Evolutionary conservation across 2,329 filamentous ascomycete genomes (phyloP), one percentile per base, ranked within the genome.

Genomic region (Diplodia mutila): DNA sequence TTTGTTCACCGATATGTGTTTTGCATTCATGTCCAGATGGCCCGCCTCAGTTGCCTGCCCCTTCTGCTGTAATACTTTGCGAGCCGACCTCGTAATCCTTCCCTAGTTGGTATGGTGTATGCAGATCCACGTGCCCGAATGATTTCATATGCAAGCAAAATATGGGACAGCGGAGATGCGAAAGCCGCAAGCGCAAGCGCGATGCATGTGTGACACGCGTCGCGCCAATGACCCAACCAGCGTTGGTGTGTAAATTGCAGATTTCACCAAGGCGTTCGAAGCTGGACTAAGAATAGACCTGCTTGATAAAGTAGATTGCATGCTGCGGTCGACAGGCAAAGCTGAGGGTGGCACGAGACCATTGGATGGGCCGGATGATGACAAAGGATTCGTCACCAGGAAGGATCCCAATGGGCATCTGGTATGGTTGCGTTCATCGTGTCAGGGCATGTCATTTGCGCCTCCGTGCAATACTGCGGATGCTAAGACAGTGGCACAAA

Each of bases 361-460:
- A 59, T 59, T 59, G 55, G 55, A 42, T 23, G 37, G 11, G 14
- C 23, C 1, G 4, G 23, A 8, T n/a, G 57, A 61, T 61, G 57
- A 61, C 57, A 32, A 48, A 61, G 57, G n/a, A 34, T 61, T 21
- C 16, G 57, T 61, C 57, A 61, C 18, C 57, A 9, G 25, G 39
- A 61, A 34, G 39, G 39, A 48, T 48, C 16, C 29, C 37, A 34
- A 18, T 23, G 21, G 55, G 37, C 37, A 29, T 61, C 37, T 29
- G 37, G 9, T 29, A 12, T 23, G 23, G 23, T n/a, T n/a, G n/a
- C n/a, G n/a, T n/a, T n/a, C 29, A 32, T 21, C 57, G 57, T 61
- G 32, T 61, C 39, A 34, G 32, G 9, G 25, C 8, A 7, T 14
- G 57, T 39, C 39, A 27, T 23, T 48, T 61, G 57, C 57, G 57